Base-by-base conservation (phyloP, 306 rosid genomes). In the Ochetophila trinervis region DNA sequence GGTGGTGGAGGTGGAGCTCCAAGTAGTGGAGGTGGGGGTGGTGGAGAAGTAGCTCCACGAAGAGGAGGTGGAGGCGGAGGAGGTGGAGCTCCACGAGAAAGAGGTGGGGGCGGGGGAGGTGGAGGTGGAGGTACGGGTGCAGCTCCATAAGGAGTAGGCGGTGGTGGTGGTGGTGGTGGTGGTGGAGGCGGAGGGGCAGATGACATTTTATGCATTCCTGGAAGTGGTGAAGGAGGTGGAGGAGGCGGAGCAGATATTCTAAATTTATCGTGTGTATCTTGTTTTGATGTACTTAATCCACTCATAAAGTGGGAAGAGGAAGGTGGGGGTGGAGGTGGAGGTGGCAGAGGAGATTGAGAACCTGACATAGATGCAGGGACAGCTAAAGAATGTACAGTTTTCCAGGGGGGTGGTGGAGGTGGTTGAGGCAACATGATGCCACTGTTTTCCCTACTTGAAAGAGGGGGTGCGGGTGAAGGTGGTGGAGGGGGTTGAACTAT, bases 101-200 rank as follows among this genome's bases (percentile, higher is more conserved):
- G 53, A 53, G 65, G 65, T 0, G 56, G 67, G 5, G 74, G 69
- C n/a, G n/a, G 71, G 6, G 71, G 68, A 45, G 71, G 70, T 12
- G 61, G 37, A 8, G 71, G 66, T 15, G 73, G 62, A 4, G 67
- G 63, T 0, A 71, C 55, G 0, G 55, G 36, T 17, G 45, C 50
- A 19, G 13, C 57, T 12, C 62, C 72, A 24, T 8, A 4, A 4
- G 11, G 27, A 13, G 5, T 4, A 20, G 72, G 60, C 0, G 34
- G 57, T 0, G 68, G 74, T 3, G 74, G 80, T 1, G 81, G 84
- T 0, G 83, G 66, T 20, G 73, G 79, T 4, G 83, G 85, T 35
- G 74, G 67, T 34, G 79, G 73, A 5, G 82, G 80, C 0, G 91
- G 86, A 0, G 84, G 81, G 15, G 82, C 76, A 27, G 80, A 68